A percentile compares a stretch with the other conserved stretches of the same genome.
Evolutionary conservation across 2,329 filamentous ascomycete genomes (phyloP).

Genomic region (Eutypella sp.): DNA sequence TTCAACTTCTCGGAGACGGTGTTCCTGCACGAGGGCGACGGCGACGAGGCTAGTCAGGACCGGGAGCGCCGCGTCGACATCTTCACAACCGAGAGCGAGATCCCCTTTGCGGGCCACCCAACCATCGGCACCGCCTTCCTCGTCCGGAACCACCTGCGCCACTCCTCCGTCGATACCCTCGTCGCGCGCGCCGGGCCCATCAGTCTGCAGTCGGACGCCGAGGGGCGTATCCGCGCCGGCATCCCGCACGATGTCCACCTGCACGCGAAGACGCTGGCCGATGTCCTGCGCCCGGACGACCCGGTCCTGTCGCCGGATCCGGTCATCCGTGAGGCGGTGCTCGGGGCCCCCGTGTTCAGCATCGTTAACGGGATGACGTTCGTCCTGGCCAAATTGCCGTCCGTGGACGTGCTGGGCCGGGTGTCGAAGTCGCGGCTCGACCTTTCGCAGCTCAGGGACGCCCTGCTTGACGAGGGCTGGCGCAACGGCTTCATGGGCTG

Average conservation of each 20-base stretch:
- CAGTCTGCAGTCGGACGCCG: background rate
- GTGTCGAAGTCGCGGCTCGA: constrained; percentile 30
- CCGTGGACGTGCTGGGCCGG: constrained; percentile 51
- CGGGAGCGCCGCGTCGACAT: constrained; percentile 47
- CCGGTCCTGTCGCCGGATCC: constrained; percentile 16
- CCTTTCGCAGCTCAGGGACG: constrained; percentile 21
- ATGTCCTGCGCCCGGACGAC: constrained; percentile 21
- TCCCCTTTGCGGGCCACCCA: constrained; percentile 60
- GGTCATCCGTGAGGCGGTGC: constrained; percentile 21
- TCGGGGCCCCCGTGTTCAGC: constrained; percentile 46
- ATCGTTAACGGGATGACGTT: constrained; percentile 74
- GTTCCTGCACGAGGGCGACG: constrained; percentile 48
- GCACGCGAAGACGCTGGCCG: constrained; percentile 42
- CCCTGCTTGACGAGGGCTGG: constrained; percentile 52
- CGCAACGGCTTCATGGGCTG: constrained; percentile 44
- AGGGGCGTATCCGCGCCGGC: constrained; percentile 45
- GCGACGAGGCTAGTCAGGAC: constrained; percentile 16
- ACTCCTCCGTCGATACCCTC: constrained; percentile 37
- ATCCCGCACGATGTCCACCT: constrained; percentile 65
- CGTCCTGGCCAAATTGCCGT: constrained; percentile 57
- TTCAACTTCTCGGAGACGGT: constrained; percentile 63
- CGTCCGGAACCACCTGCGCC: constrained; percentile 31
- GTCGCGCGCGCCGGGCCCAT: constrained; percentile 55
- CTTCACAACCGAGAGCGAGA: constrained; percentile 50
- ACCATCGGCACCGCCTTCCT: constrained; percentile 54